Percentiles rank a stretch among this genome's conserved stretches.
Evolutionary conservation across 2,329 filamentous ascomycete species (phyloP).

Genomic region (Pseudopithomyces chartarum): DNA sequence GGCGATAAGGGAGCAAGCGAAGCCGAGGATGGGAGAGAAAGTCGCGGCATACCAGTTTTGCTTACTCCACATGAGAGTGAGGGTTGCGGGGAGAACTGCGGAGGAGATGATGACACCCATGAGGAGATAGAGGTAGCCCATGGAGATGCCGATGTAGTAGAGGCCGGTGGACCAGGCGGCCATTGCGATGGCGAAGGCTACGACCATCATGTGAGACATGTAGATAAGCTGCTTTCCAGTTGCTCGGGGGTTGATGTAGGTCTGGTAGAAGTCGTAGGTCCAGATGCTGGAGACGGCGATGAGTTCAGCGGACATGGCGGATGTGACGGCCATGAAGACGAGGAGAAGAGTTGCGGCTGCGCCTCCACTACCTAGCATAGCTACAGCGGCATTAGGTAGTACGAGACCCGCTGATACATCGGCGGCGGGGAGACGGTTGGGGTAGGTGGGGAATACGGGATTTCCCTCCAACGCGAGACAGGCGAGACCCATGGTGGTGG

Average conservation of each 20-base stretch:
- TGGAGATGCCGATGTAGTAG: conserved; percentile 67
- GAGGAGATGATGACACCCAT: conserved; percentile 92
- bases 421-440: conserved; percentile 69
- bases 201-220: conserved; percentile 74
- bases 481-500: conserved; percentile 85
- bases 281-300: conserved; percentile 88
- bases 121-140: conserved; percentile 87
- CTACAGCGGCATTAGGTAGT: conserved; percentile 82
- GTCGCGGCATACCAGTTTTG: conserved; percentile 79
- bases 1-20: conserved; percentile 70
- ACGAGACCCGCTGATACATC: conserved; percentile 85
- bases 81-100: conserved; percentile 79
- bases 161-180: conserved; percentile 78
- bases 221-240: conserved; percentile 78
- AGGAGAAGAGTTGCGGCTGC: conserved; percentile 79
- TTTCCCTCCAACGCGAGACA: conserved; percentile 79
- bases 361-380: conserved; percentile 79
- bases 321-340: conserved; percentile 90
- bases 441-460: conserved; percentile 73
- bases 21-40: conserved; percentile 70
- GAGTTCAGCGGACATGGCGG: conserved; percentile 78
- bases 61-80: conserved; percentile 79
- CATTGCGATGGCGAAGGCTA: conserved; percentile 78
- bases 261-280: conserved; percentile 88
- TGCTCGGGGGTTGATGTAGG: conserved; percentile 80